Evolutionary conservation across 164 flowering plant genomes (phyloP).

Genomic region (Chimonanthus praecox): DNA sequence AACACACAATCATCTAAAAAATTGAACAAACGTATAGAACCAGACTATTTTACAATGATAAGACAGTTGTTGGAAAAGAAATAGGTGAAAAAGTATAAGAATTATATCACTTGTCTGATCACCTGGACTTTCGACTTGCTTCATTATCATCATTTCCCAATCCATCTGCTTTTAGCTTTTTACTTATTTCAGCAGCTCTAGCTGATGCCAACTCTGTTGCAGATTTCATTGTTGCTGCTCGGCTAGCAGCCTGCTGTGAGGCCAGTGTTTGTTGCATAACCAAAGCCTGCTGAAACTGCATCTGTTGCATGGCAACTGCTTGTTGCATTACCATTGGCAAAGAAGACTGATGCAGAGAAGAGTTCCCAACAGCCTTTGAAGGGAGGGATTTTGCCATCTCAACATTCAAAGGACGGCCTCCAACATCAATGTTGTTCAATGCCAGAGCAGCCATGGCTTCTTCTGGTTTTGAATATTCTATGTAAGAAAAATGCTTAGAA

Average conservation of each 20-base stretch:
- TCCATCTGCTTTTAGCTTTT: slow-evolving; percentile 78
- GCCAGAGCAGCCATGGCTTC: slow-evolving; percentile 92
- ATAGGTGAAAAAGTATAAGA: not conserved
- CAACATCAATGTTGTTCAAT: slow-evolving; percentile 90
- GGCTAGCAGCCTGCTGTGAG: slow-evolving; percentile 91
- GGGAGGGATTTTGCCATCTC: slow-evolving; percentile 99
- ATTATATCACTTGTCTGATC: not conserved
- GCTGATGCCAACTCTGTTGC: slow-evolving; percentile 94
- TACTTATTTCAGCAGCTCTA: slow-evolving; percentile 96
- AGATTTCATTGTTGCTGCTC: slow-evolving; percentile 93
- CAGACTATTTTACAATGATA: not conserved
- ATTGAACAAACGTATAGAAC: no score
- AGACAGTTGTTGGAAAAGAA: not conserved
- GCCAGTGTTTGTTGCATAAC: slow-evolving; percentile 89
- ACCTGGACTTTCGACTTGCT: slow-evolving; percentile 57
- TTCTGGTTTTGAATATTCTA: slow-evolving; percentile 94
- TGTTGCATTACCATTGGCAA: slow-evolving; percentile 94
- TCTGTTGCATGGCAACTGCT: slow-evolving; percentile 99
- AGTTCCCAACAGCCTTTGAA: slow-evolving; percentile 38
- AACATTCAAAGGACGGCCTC: slow-evolving; percentile 92
- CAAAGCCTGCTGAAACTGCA: slow-evolving; percentile 98
- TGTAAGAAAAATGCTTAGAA: slow-evolving; percentile 89
- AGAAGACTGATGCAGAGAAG: slow-evolving; percentile 55
- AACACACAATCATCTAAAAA: no score
- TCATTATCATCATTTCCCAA: slow-evolving; percentile 46